Evolutionary conservation across 345 rosid species (phyloP).

Genomic region (Mallotus nudiflorus): DNA sequence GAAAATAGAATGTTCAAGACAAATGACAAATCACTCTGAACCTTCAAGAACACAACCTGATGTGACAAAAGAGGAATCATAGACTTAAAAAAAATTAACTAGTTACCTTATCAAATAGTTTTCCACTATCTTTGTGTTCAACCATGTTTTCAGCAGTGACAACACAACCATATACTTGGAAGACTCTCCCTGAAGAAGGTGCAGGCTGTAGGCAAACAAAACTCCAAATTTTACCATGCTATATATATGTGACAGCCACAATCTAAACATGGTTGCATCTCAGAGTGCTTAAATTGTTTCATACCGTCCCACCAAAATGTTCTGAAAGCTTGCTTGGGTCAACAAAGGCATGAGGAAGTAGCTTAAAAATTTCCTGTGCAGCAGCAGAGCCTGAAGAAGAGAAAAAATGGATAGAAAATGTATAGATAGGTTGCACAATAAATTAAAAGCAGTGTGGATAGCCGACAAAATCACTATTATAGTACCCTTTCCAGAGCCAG

Average conservation of each 20-base stretch:
- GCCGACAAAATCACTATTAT: no score
- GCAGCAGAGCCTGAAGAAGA: constrained; percentile 28
- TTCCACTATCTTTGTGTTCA: constrained; percentile 63
- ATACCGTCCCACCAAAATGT: constrained; percentile 37
- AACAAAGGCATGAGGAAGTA: constrained; percentile 85
- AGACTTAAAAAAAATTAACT: no score
- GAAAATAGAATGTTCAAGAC: neutral
- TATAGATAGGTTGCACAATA: no score
- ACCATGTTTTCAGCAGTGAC: constrained; percentile 79
- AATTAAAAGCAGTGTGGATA: no score
- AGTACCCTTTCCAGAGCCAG: constrained; percentile 74
- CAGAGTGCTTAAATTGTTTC: neutral
- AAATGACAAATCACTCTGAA: no score
- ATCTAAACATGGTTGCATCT: neutral
- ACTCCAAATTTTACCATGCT: neutral
- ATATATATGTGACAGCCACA: neutral
- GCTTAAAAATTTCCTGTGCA: constrained; percentile 90
- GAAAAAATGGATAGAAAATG: neutral
- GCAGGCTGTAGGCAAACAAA: constrained; percentile 27
- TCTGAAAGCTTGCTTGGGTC: constrained; percentile 70
- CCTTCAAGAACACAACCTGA: no score
- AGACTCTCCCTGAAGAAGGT: constrained; percentile 54
- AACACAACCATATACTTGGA: constrained; percentile 80
- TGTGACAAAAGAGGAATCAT: no score
- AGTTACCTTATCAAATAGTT: constrained; percentile 75